Base-by-base conservation (phyloP, 805 yeast genomes). In the Saccharomycopsis oosterbeekiorum region DNA sequence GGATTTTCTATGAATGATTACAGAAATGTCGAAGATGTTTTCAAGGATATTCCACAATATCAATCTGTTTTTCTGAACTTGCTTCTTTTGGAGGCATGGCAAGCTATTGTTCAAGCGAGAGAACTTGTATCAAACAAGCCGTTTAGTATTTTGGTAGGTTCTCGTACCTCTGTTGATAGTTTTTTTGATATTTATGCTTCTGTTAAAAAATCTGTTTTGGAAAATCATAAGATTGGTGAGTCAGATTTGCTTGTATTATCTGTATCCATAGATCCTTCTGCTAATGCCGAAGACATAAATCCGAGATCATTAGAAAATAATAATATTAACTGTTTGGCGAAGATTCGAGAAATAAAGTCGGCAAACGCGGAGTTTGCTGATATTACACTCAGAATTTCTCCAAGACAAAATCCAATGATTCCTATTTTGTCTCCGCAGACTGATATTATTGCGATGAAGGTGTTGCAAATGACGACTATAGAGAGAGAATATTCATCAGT, bases 401-500 rank as follows among this genome's bases (percentile, higher is more conserved):
- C 88, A 5, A 75, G 77, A 2, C 72, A 73, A 41, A 79, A 81
- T 4, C 74, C 77, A 1, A 76, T 85, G 77, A 70, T 79, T 67
- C 75, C 82, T 1, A 75, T 79, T 60, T 70, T 92, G 57, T 78
- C 85, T 1, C 88, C 94, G 0, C 81, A 87, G 56, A 73, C 85
- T 8, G 80, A 81, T 21, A 70, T 93, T 3, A 79, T 81, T 56
- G 91, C 85, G 17, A 79, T 90, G 80, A 80, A 82, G 60, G 86
- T 92, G 1, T 85, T 88, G 82, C 94, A 86, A 67, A 84, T 94
- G 91, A 81, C 88, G 0, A 93, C 99, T 0, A 81, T 92, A 15
- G 99, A 94, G 71, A 85, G 99, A 76, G 99, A 94, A 70, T 96
- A 77, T 67, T 80, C 92, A 0, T 87, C 99, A 0, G 74, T 96